Evolutionary conservation across 805 yeast genomes (phyloP).

Genomic region (Candida sphagnicola): DNA sequence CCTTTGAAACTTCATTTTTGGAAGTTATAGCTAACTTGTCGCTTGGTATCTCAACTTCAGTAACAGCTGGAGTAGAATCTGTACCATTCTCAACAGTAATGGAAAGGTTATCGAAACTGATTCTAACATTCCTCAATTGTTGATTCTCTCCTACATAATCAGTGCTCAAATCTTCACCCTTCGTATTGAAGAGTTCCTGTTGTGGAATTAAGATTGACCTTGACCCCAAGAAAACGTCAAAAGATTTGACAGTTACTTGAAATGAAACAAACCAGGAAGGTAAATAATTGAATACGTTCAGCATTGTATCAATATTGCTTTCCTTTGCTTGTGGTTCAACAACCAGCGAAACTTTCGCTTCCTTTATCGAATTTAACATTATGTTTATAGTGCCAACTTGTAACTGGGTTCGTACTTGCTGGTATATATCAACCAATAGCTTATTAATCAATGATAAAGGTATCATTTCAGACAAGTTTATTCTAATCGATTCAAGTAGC

Average conservation of each 20-base stretch:
- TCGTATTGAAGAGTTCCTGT: constrained; percentile 11
- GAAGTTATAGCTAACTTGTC: no score
- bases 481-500: constrained; percentile 15
- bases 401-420: constrained; percentile 19
- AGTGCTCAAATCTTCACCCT: constrained; percentile 11
- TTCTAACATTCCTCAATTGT: constrained; percentile 16
- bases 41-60: no score
- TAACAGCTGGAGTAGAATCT: no score
- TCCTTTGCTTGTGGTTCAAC: no score
- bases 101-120: constrained; percentile 1
- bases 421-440: constrained; percentile 23
- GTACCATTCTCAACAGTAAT: neutral
- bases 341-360: constrained; percentile 14
- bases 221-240: constrained; percentile 29
- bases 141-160: constrained; percentile 16
- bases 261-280: constrained; percentile 33
- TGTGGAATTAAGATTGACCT: constrained; percentile 34
- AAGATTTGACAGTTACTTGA: constrained; percentile 12
- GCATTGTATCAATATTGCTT: no score
- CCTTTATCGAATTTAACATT: constrained; percentile 15
- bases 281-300: constrained; percentile 21
- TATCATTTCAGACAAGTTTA: constrained; percentile 27
- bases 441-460: constrained; percentile 28
- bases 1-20: no score
- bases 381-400: constrained; percentile 26